These are phyloP conservation scores for Triadica sebifera DNA, from an alignment of 345 rosid species.

Conservation along the genomic window DNA sequence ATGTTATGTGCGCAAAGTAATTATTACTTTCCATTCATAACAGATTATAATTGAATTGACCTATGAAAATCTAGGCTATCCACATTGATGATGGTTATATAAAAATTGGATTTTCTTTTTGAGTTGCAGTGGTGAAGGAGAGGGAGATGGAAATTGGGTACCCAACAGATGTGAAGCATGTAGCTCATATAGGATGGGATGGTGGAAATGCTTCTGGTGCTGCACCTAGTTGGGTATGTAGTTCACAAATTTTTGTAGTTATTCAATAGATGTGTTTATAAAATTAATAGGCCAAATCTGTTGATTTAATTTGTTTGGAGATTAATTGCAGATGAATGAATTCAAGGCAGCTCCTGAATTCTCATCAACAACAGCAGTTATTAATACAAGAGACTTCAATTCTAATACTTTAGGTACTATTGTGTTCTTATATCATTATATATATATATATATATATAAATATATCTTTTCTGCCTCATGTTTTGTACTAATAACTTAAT, in stretches of 20 bases:
- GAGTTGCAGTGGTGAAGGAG: conserved; percentile 59
- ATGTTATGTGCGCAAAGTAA: too few relatives aligned
- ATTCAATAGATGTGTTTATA: not conserved
- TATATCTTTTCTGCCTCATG: not conserved
- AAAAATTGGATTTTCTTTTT: not conserved
- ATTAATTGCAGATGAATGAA: conserved; percentile 69
- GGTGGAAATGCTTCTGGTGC: conserved; percentile 48
- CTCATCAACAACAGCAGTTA: conserved; percentile 51
- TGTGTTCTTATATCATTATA: too few relatives aligned
- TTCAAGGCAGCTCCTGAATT: conserved; percentile 67
- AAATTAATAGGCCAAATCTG: not conserved
- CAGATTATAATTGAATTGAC: not conserved
- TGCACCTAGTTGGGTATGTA: conserved; percentile 87
- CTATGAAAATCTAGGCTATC: not conserved
- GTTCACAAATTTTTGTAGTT: not conserved
- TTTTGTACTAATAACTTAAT: too few relatives aligned
- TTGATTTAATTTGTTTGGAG: conserved; percentile 8
- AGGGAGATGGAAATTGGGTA: conserved; percentile 84
- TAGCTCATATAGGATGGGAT: conserved; percentile 90
- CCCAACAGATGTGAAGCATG: conserved; percentile 95
- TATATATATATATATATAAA: too few relatives aligned
- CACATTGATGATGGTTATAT: too few relatives aligned
- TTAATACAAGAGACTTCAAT: conserved; percentile 53
- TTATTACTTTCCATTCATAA: not conserved
- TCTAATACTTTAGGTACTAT: conserved; percentile 63